Percentiles rank a stretch among this genome's conserved stretches.
phyloP scores from a whole-genome alignment of 1,284 basidiomycete species.

The Schizophyllum amplum region DNA sequence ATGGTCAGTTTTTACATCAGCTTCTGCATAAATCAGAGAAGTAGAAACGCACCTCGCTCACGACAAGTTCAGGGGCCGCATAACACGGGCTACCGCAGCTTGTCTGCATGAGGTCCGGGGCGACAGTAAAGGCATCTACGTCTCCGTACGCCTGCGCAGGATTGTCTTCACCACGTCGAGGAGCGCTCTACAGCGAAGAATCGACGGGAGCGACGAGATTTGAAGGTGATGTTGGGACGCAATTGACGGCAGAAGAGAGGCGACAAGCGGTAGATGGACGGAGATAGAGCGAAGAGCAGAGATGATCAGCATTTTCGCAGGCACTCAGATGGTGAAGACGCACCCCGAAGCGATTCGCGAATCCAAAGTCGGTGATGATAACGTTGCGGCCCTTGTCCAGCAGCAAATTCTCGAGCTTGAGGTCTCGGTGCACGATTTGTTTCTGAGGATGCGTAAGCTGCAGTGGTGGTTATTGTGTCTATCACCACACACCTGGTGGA shows the following conservation, averaged over 20 bases:
- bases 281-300: too few species aligned
- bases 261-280: too few species aligned
- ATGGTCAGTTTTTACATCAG: neutral
- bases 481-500: conserved; percentile 43
- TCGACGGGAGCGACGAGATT: neutral
- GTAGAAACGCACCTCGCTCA: conserved; percentile 57
- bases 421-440: conserved; percentile 98
- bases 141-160: neutral
- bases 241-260: too few species aligned
- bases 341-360: conserved; percentile 86
- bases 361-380: conserved; percentile 99
- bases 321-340: neutral
- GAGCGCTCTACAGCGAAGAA: neutral
- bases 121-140: neutral
- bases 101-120: conserved; percentile 97
- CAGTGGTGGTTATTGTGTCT: neutral
- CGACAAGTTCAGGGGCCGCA: conserved; percentile 98
- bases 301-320: neutral
- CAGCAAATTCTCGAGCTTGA: conserved; percentile 97
- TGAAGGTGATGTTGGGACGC: too few species aligned
- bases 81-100: conserved; percentile 98
- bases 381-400: conserved; percentile 97
- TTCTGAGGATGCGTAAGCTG: conserved; percentile 45
- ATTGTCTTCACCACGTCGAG: neutral
- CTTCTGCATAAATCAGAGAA: neutral